Conservation (phyloP, 2,329 filamentous ascomycete species). For the Diplodia corticola region DNA sequence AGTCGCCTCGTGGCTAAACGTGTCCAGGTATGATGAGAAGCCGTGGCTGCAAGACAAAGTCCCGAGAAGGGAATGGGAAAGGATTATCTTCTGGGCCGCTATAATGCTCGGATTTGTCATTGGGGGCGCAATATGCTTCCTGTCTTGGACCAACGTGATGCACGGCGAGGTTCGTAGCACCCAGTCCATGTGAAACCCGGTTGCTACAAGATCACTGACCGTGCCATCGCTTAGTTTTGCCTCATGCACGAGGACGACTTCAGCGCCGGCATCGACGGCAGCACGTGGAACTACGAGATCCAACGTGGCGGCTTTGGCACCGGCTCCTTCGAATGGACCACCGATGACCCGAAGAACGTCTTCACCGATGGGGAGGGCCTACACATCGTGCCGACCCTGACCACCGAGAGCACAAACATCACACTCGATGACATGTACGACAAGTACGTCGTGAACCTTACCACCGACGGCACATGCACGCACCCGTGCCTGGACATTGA, state of each 20-base stretch:
- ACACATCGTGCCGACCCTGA: conserved; percentile 52
- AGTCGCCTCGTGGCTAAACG: neutral
- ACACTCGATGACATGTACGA: conserved; percentile 44
- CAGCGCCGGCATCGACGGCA: conserved; percentile 40
- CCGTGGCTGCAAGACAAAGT: conserved; percentile 39
- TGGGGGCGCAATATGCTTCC: conserved; percentile 34
- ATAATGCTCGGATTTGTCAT: conserved; percentile 38
- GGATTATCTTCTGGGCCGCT: conserved; percentile 37
- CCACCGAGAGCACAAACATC: conserved; percentile 40
- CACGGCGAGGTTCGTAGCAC: conserved; percentile 1
- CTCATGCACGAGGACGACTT: conserved; percentile 55
- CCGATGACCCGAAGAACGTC: conserved; percentile 48
- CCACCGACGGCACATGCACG: conserved; percentile 27
- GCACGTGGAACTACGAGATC: conserved; percentile 53
- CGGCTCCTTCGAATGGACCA: conserved; percentile 57
- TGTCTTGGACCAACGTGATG: conserved; percentile 30
- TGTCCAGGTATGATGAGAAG: conserved; percentile 39
- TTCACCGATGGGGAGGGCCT: conserved; percentile 51
- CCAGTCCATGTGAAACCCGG: neutral
- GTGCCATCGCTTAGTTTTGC: conserved; percentile 46
- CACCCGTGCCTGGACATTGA: conserved; percentile 25
- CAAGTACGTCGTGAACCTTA: conserved; percentile 45
- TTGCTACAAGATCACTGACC: neutral
- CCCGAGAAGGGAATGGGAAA: conserved; percentile 39
- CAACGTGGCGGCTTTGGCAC: conserved; percentile 46